Base-by-base conservation (phyloP, 768 basidiomycete species). In the Kwoniella heveanensis region DNA sequence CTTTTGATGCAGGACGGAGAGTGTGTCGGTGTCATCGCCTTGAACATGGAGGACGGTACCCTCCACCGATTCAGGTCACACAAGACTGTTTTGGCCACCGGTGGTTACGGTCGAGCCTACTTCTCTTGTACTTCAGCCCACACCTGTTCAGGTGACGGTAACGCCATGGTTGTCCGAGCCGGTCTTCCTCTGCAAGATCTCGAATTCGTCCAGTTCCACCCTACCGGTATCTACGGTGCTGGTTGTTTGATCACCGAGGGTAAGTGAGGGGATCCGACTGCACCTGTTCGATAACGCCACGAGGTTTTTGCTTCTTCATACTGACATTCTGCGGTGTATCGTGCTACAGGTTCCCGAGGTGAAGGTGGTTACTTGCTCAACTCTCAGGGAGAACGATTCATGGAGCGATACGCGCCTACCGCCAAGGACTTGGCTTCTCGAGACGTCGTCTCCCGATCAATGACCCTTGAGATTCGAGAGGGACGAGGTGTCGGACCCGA, bases 201-300 rank as follows among this genome's bases (percentile, higher is more conserved):
- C 65, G 96, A 99, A 82, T 99, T 99, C 79, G 94, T 98, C n/a
- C 96, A 99, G 80, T 99, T 99, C 91, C 96, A 98, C 81, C 96
- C 96, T 1, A 98, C 96, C 50, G 96, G 96, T 82, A 98, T 99
- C 76, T 99, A 98, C 79, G 96, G 96, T 70, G 95, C 96, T 73
- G 96, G 96, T 52, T 99, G 96, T 82, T 85, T 99, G 70, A 99
- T 99, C 79, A 98, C 95, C 13, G 95, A 98, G 85, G 94, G 93
- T 90, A 66, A 57, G 81, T 75, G n/a, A 39, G 19, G 15, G 51
- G 15, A 47, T n/a, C 39, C 57, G n/a, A n/a, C n/a, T n/a, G n/a
- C n/a, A n/a, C n/a, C n/a, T n/a, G n/a, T n/a, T n/a, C n/a, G n/a
- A n/a, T n/a, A n/a, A n/a, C n/a, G n/a, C n/a, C n/a, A n/a, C n/a